These are phyloP conservation scores for Crithidia fasciculata DNA, from an alignment of 208 protist genomes.

Conservation along the genomic window DNA sequence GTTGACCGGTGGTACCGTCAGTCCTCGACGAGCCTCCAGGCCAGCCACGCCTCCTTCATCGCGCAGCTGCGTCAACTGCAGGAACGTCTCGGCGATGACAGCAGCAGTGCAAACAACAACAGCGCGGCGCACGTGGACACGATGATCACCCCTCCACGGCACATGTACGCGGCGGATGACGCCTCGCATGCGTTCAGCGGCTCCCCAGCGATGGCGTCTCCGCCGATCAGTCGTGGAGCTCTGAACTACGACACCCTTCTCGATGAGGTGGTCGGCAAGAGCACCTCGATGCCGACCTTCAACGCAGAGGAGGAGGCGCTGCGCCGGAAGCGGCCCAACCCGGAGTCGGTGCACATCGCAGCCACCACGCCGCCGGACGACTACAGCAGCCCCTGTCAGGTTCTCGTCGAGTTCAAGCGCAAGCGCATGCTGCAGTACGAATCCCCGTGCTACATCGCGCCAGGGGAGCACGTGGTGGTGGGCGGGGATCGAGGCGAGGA, in stretches of 20 bases:
- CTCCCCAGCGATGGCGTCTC: conserved; percentile 68
- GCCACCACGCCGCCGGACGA: conserved; percentile 55
- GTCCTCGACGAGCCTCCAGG: conserved; percentile 45
- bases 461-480: conserved; percentile 91
- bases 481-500: conserved; percentile 92
- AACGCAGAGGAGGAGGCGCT: conserved; percentile 49
- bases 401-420: conserved; percentile 92
- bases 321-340: conserved; percentile 54
- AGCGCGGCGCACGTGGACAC: conserved; percentile 23
- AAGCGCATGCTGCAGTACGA: conserved; percentile 87
- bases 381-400: conserved; percentile 76
- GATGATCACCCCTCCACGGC: conserved; percentile 59
- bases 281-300: conserved; percentile 27
- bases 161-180: conserved; percentile 38
- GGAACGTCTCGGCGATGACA: conserved; percentile 39
- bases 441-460: conserved; percentile 73
- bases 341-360: conserved; percentile 44
- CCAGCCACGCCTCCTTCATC: conserved; percentile 46
- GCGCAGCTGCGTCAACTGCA: conserved; percentile 62
- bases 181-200: conserved; percentile 16
- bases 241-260: conserved; percentile 62
- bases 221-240: conserved; percentile 46
- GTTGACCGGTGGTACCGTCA: conserved; percentile 69
- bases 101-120: background rate
- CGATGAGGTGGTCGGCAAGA: conserved; percentile 44